Evolutionary conservation across 192 early-diverging fungal species (phyloP), one percentile per base, ranked within the genome.

Genomic region (Linnemannia hyalina): DNA sequence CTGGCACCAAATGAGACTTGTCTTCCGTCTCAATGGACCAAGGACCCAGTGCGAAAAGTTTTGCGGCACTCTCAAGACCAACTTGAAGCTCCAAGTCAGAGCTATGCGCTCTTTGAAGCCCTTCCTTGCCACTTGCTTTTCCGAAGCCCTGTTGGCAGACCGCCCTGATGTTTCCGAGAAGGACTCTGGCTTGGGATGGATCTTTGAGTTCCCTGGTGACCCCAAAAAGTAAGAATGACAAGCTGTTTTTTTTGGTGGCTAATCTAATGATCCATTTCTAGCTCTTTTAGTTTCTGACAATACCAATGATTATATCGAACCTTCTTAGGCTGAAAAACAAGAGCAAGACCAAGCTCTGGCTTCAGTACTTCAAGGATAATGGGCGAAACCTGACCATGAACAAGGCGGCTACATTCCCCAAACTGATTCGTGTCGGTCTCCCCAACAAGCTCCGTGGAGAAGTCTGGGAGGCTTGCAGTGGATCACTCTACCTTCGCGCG

Each of bases 401-500:
- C 10, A 93, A 95, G 54, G 89, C 93, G 0, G 91, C 97, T 4
- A 97, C 95, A 68, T 98, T 97, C 89, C 92, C 94, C 72, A 96
- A 97, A 71, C 90, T 99, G n/a, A 93, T 98, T 65, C 94, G 96
- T 29, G 93, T 98, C 11, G 98, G 98, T 7, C 89, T 99, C 52
- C 96, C 97, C 9, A 97, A 97, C 83, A 87, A 90, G 36, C 86
- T 99, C 81, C 92, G 98, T 35, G 97, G 97, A 42, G 98, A 99
- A 87, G 93, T 98, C 38, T 99, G 98, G 98, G 98, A 99, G 85
- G 89, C 96, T 23, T 95, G 94, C 88, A 95, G 94, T 71, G 98
- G 98, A 29, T 93, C 97, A 26, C 95, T 98, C 80, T 96, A 94
- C 65, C 91, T 97, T 82, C 90, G 98, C 49, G 97, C 94, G 86